phyloP scores from a whole-genome alignment of 2,329 filamentous ascomycete genomes.

The Cytospora piceae region DNA sequence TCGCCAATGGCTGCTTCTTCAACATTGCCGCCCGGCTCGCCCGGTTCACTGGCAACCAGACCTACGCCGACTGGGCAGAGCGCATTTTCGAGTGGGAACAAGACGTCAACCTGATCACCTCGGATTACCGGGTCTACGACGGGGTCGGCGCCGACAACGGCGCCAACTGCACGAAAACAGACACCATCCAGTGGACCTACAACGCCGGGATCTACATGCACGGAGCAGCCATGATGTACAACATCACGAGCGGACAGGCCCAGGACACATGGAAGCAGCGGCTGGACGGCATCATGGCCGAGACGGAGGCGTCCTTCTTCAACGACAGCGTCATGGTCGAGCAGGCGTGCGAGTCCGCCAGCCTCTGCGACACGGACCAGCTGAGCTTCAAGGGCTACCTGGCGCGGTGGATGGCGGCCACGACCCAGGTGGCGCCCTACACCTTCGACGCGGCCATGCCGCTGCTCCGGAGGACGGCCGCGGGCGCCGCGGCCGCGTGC shows the following conservation, averaged over 20 bases:
- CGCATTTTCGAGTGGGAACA: conserved; percentile 70
- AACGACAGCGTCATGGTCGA: conserved; percentile 63
- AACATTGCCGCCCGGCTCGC: conserved; percentile 72
- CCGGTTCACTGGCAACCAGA: conserved; percentile 77
- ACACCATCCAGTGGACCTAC: conserved; percentile 69
- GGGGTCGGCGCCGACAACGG: conserved; percentile 50
- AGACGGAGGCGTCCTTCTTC: conserved; percentile 59
- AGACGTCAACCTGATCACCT: conserved; percentile 58
- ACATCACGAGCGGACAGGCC: conserved; percentile 55
- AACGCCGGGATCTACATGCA: conserved; percentile 70
- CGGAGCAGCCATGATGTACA: conserved; percentile 64
- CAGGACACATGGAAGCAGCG: conserved; percentile 59
- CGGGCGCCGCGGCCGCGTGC: conserved; percentile 57
- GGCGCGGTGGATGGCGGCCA: conserved; percentile 65
- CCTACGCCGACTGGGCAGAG: conserved; percentile 77
- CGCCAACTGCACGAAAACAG: conserved; percentile 54
- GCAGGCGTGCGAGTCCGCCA: conserved; percentile 64
- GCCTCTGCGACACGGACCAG: conserved; percentile 71
- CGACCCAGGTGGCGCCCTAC: conserved; percentile 58
- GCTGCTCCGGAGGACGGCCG: conserved; percentile 55
- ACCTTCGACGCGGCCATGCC: conserved; percentile 54
- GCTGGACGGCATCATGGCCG: conserved; percentile 60
- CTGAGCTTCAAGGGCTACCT: conserved; percentile 78
- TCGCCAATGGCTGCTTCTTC: conserved; percentile 72
- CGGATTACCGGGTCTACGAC: conserved; percentile 60